A percentile compares a stretch with the other conserved stretches of the same genome.
Conservation (phyloP, 2,329 filamentous ascomycete genomes). For the Xylaria digitata region DNA sequence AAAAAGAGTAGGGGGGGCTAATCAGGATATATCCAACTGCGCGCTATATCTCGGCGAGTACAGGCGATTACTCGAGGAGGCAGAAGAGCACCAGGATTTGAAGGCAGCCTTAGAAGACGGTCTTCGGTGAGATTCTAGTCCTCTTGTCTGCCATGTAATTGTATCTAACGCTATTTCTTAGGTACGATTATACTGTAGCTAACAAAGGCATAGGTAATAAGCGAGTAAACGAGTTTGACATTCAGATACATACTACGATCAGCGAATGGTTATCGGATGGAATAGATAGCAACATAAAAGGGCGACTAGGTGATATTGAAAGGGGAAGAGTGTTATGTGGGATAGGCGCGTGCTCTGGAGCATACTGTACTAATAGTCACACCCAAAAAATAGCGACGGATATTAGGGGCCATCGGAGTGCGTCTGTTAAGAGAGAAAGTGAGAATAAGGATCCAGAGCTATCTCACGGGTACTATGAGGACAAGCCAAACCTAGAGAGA, state of each 20-base stretch:
- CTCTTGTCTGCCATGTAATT: not conserved
- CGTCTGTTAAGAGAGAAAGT: not conserved
- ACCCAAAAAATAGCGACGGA: not conserved
- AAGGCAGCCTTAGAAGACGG: not conserved
- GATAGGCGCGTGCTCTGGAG: not conserved
- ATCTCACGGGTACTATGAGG: not conserved
- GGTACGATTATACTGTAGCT: constrained; percentile 8
- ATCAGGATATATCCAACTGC: not conserved
- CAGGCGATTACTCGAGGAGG: constrained; percentile 1
- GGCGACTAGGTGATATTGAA: not conserved
- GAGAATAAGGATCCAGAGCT: not conserved
- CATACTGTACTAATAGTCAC: not conserved
- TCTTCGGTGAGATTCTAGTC: not conserved
- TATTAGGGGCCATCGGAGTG: not conserved
- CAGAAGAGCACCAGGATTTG: not conserved
- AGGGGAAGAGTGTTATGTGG: not conserved
- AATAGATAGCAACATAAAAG: not conserved
- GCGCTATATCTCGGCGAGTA: constrained; percentile 1
- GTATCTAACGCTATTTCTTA: not conserved
- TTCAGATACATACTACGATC: constrained; percentile 1
- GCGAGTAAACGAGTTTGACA: not conserved
- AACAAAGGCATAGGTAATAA: constrained; percentile 3
- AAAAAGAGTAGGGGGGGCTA: not conserved
- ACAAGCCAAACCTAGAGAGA: not conserved
- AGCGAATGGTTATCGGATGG: not conserved